These are phyloP conservation scores for Monilinia fructigena DNA, from an alignment of 2,329 filamentous ascomycete genomes.

Conservation along the genomic window DNA sequence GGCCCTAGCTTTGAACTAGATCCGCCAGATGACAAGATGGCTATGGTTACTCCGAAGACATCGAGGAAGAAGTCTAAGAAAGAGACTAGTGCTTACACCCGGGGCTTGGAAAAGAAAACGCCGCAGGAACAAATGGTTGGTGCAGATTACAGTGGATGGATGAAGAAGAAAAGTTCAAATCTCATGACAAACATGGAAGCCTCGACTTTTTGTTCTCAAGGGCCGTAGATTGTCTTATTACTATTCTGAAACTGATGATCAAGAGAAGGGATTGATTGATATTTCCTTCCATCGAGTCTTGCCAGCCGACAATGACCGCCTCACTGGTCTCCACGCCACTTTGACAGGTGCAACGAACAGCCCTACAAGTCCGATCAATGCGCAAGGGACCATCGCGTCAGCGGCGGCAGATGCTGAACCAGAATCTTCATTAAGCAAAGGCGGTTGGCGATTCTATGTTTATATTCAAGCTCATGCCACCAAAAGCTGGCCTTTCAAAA, in stretches of 20 bases:
- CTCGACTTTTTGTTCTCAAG: constrained; percentile 89
- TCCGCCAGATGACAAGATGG: constrained; percentile 64
- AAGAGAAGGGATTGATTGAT: constrained; percentile 94
- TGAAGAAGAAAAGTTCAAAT: constrained; percentile 98
- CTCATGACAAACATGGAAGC: constrained; percentile 96
- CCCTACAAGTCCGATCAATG: constrained; percentile 54
- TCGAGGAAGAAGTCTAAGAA: constrained; percentile 79
- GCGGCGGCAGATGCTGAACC: constrained; percentile 45
- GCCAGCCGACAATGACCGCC: constrained; percentile 84
- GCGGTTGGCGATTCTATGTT: constrained; percentile 69
- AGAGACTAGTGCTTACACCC: constrained; percentile 88
- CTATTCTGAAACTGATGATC: constrained; percentile 86
- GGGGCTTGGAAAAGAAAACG: constrained; percentile 76
- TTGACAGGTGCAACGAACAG: constrained; percentile 78
- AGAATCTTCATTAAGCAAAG: constrained; percentile 39
- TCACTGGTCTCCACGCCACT: constrained; percentile 88
- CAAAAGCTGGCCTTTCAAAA: constrained; percentile 79
- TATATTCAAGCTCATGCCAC: constrained; percentile 96
- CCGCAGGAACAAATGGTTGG: constrained; percentile 80
- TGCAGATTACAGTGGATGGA: constrained; percentile 96
- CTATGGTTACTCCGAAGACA: constrained; percentile 48
- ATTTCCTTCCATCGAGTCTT: constrained; percentile 98
- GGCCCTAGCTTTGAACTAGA: constrained; percentile 76
- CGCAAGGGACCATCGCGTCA: constrained; percentile 48
- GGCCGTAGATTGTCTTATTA: constrained; percentile 92